Base-by-base conservation (phyloP, 257 asterid species). In the Osmanthus fragrans region DNA sequence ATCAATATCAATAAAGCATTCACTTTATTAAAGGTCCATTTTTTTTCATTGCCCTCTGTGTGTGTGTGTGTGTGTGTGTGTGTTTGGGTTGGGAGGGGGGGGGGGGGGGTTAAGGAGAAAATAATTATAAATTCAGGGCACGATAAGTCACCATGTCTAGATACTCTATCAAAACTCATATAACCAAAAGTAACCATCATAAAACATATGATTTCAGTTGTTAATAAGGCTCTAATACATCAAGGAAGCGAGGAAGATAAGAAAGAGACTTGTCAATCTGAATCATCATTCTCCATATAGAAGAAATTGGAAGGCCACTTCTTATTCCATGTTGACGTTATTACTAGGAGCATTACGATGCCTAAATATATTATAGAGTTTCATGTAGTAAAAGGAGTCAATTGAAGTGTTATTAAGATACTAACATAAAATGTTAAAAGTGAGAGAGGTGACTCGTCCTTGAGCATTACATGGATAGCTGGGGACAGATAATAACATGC, bases 401-500 rank as follows among this genome's bases (percentile, higher is more conserved):
- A 42, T 42, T 42, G 18, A 42, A 42, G 51, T 42, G 51, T 42
- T 42, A 42, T 42, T 42, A 42, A 42, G 13, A 11, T 42, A 11
- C 51, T 42, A 42, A 42, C 4, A 42, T 42, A 42, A 42, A 42
- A 42, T 42, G 51, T 42, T 11, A 42, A 11, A 42, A 42, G 18
- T 12, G 18, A 42, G 51, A 40, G 49, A 12, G 51, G 18, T 40
- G 47, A 40, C 47, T 40, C 4, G 47, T 56, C 23, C 71, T 32
- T 40, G 30, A 12, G 71, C 45, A 23, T 32, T 72, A 21, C 19
- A 74, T 71, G 29, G 34, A 16, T 19, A 54, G 32, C 65, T 39
- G 68, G 30, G 54, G 33, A 19, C 56, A 60, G 34, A 47, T 72
- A 27, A 75, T 8, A 75, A 36, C 80, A 81, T 65, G 70, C 73